Conservation (phyloP, 2,329 filamentous ascomycete species). For the Pezicula radicicola region DNA sequence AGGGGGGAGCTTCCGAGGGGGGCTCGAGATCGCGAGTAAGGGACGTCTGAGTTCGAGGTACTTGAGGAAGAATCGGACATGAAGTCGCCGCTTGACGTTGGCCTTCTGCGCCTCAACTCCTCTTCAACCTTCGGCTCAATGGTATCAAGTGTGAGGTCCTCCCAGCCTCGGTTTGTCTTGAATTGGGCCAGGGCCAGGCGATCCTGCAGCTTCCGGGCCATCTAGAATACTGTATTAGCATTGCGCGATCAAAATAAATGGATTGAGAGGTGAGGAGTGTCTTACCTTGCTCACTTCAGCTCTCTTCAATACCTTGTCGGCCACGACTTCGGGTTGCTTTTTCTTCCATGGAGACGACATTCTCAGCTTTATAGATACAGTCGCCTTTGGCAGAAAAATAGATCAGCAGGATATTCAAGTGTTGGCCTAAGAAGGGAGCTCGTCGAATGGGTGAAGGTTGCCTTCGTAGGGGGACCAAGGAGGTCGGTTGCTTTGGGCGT, state of each 20-base stretch:
- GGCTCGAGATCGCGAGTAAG: constrained; percentile 55
- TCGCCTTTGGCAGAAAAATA: too few species aligned
- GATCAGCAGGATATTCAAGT: too few species aligned
- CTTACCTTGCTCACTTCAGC: constrained; percentile 73
- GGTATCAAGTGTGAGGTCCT: constrained; percentile 80
- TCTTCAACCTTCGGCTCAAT: constrained; percentile 84
- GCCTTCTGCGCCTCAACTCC: constrained; percentile 71
- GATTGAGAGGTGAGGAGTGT: constrained; percentile 2
- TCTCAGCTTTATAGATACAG: background rate
- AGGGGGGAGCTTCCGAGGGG: constrained; percentile 75
- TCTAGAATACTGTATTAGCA: constrained; percentile 51
- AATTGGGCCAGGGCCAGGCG: constrained; percentile 93
- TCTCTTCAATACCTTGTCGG: constrained; percentile 67
- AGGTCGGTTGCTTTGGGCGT: background rate
- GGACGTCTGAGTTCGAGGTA: constrained; percentile 69
- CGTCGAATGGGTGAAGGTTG: background rate
- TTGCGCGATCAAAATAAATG: constrained; percentile 15
- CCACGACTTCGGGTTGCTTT: constrained; percentile 61
- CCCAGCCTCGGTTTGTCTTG: constrained; percentile 95
- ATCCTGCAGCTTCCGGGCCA: constrained; percentile 89
- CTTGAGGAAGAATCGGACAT: constrained; percentile 81
- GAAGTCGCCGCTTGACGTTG: constrained; percentile 64
- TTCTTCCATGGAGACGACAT: constrained; percentile 60
- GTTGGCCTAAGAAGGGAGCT: background rate
- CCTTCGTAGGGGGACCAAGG: background rate